Conservation (phyloP, 345 rosid species). For the Erodium maritimum region DNA sequence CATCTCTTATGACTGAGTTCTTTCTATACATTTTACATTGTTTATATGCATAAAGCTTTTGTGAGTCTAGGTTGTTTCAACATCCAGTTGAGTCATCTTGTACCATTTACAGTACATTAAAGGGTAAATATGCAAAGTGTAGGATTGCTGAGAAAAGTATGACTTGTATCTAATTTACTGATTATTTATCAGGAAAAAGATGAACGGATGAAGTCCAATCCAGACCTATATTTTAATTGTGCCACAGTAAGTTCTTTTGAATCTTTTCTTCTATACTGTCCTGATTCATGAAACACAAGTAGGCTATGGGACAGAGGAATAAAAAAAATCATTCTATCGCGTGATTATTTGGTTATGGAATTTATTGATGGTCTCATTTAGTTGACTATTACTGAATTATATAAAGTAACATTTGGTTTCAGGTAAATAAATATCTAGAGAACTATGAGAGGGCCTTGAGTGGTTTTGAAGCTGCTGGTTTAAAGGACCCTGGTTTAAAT, state of each 20-base stretch:
- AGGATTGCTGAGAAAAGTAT: not conserved
- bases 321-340: too few relatives aligned
- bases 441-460: slow-evolving; percentile 66
- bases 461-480: slow-evolving; percentile 64
- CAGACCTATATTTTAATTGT: slow-evolving; percentile 56
- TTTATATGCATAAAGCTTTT: not conserved
- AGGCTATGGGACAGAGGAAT: not conserved
- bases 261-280: not conserved
- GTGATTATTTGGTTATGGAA: not conserved
- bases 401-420: slow-evolving; percentile 11
- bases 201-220: slow-evolving; percentile 49
- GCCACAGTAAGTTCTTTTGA: slow-evolving; percentile 46
- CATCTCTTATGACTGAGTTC: not conserved
- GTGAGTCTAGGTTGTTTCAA: too few relatives aligned
- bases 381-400: not conserved
- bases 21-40: not conserved
- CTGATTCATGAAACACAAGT: not conserved
- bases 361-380: not conserved
- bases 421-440: slow-evolving; percentile 65
- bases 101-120: slow-evolving; percentile 2
- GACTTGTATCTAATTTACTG: slow-evolving; percentile 5
- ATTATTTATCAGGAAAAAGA: slow-evolving; percentile 49
- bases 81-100: too few relatives aligned
- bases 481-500: slow-evolving; percentile 57
- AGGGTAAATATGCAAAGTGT: not conserved